These are phyloP conservation scores for Phyllosticta paracitricarpa DNA, from an alignment of 2,329 filamentous ascomycete genomes.

Conservation along the genomic window DNA sequence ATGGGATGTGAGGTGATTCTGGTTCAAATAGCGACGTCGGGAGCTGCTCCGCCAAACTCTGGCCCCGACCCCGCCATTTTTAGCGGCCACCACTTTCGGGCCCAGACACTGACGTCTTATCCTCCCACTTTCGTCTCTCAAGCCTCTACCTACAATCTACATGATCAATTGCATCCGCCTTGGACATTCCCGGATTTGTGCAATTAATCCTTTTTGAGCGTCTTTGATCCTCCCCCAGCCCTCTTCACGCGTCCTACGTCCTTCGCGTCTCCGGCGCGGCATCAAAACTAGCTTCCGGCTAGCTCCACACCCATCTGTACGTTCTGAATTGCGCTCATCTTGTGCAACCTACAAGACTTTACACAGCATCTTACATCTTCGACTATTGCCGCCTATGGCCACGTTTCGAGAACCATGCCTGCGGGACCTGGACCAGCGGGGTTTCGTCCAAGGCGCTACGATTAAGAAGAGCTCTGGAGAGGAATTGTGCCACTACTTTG, in stretches of 20 bases:
- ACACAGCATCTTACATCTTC: not conserved
- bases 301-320: not conserved
- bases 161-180: not conserved
- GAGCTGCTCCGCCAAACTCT: not conserved
- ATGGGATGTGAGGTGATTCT: not conserved
- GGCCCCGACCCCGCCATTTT: not conserved
- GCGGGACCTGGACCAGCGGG: constrained; percentile 33
- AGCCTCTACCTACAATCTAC: not conserved
- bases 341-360: not conserved
- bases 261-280: not conserved
- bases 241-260: not conserved
- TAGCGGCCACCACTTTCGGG: not conserved
- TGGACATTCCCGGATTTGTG: not conserved
- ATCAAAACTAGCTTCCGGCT: not conserved
- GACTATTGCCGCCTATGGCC: not conserved
- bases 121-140: not conserved
- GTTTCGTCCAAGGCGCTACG: constrained; percentile 41
- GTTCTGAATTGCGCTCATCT: not conserved
- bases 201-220: not conserved
- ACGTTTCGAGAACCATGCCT: constrained; percentile 17
- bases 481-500: constrained; percentile 42
- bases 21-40: not conserved
- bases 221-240: not conserved
- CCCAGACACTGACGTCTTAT: not conserved
- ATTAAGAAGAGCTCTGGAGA: constrained; percentile 24